A percentile compares a stretch with the other conserved stretches of the same genome.
Conservation (phyloP, 768 basidiomycete genomes). For the Collybiopsis luxurians region DNA sequence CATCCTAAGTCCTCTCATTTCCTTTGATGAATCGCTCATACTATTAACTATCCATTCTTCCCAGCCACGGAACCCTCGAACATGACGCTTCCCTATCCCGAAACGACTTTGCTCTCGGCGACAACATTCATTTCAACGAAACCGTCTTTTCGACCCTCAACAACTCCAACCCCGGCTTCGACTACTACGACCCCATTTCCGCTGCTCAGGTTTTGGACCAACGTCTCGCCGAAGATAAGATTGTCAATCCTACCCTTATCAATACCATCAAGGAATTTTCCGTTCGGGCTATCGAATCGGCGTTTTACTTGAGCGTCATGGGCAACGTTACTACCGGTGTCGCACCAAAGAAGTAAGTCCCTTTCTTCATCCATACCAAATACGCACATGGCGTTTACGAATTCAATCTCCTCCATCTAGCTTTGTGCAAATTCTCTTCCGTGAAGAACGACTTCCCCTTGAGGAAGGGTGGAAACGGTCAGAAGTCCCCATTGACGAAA, state of each 20-base stretch:
- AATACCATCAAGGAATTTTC: conserved; percentile 8
- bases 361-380: not conserved
- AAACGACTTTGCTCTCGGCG: conserved; percentile 10
- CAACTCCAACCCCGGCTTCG: conserved; percentile 8
- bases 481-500: not conserved
- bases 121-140: conserved; percentile 11
- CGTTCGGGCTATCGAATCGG: not conserved
- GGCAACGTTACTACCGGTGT: not conserved
- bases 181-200: conserved; percentile 4
- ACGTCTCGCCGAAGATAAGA: conserved; percentile 5
- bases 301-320: conserved; percentile 1
- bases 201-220: conserved; percentile 8
- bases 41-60: conserved; percentile 2
- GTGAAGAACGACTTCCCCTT: not conserved
- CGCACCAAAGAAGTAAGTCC: not conserved
- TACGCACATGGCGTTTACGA: not conserved
- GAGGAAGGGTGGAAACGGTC: not conserved
- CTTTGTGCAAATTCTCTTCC: not conserved
- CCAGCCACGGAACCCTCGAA: conserved; percentile 10
- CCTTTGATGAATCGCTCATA: not conserved
- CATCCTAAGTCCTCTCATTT: no score
- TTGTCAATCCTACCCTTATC: conserved; percentile 4
- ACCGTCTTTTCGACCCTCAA: conserved; percentile 7
- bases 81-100: conserved; percentile 12
- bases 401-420: not conserved